A percentile compares a stretch with the other conserved stretches of the same genome.
phyloP scores from a whole-genome alignment of 352 stramenopile species.

The Phytophthora fragariaefolia region DNA sequence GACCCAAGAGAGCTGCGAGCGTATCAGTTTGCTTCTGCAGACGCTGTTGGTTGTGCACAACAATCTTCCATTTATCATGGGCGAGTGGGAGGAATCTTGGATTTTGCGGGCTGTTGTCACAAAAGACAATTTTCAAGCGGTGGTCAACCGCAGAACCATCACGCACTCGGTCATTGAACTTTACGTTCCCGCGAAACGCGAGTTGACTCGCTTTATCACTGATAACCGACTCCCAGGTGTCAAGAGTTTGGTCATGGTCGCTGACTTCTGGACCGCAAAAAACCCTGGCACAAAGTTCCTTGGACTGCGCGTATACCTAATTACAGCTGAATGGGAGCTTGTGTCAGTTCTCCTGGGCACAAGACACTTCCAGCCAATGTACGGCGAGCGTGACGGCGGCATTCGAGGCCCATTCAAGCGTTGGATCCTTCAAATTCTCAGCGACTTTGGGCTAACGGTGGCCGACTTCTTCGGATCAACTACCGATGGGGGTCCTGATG shows the following conservation, averaged over 20 bases:
- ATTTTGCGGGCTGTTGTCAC: background rate
- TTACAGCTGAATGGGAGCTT: background rate
- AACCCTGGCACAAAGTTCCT: slow-evolving; percentile 1
- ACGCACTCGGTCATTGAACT: background rate
- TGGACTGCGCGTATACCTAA: background rate
- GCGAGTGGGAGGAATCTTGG: background rate
- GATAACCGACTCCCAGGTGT: background rate
- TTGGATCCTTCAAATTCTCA: slow-evolving; percentile 3
- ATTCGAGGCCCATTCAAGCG: slow-evolving; percentile 2
- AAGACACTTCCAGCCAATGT: slow-evolving; percentile 1
- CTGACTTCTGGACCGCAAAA: slow-evolving; percentile 11
- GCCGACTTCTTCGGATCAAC: slow-evolving; percentile 5
- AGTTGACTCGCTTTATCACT: background rate
- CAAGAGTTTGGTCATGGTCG: slow-evolving; percentile 1
- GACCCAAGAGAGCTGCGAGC: background rate
- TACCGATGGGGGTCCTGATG: background rate
- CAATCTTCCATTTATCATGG: background rate
- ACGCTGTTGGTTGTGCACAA: background rate
- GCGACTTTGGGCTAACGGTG: background rate
- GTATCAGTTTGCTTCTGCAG: background rate
- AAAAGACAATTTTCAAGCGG: background rate
- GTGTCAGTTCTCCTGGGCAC: slow-evolving; percentile 8
- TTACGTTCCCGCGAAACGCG: background rate
- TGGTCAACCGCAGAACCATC: background rate
- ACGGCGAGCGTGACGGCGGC: slow-evolving; percentile 1